Evolutionary conservation across 1,284 basidiomycete species (phyloP), one percentile per base, ranked within the genome.

Genomic region (Trichosporon coremiiforme): DNA sequence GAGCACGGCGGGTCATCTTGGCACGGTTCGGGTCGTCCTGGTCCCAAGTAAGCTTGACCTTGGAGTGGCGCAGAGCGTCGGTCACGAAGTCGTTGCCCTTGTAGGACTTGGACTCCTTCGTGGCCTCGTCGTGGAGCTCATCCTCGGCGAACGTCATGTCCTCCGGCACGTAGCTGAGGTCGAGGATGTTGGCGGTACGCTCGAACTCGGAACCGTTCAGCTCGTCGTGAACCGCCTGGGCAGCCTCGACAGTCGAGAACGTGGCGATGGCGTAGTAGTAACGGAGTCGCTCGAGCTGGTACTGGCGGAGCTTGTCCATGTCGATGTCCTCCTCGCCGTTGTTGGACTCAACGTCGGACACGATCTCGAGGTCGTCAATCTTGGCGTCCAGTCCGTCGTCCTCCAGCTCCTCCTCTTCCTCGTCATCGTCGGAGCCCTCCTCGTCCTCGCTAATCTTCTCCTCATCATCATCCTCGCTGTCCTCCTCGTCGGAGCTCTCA

Each of bases 31-130:
- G 90, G 77, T 99, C 96, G 82, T 99, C 97, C 74, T 95, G 93
- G 78, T 99, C 97, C 97, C 97, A 99, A 9, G 96, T 98, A 31
- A 99, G 87, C 79, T 93, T 96, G 75, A 99, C 96, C 85, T 94
- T 95, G 13, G 97, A 99, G 82, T 99, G 95, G 8, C 97, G 91
- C n/a, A 99, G 88, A 7, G 95, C 95, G 80, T 96, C 94, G 1
- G 97, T 99, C 35, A 92, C 90, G 78, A 96, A 99, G 65, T 99
- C 94, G 38, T 96, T 87, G 0, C 89, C 89, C 79, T 91, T 91
- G 84, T 94, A 94, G n/a, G 87, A 85, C 66, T 90, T 84, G 20
- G 81, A 79, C 31, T 87, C 89, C 72, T 91, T 89, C 0, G 87
- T 90, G 0, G 92, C 92, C 80, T 96, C 92, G 70, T 96, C 94